A percentile compares a stretch with the other conserved stretches of the same genome.
phyloP scores from a whole-genome alignment of 2,329 filamentous ascomycete genomes.

The Calonectria honghensis region DNA sequence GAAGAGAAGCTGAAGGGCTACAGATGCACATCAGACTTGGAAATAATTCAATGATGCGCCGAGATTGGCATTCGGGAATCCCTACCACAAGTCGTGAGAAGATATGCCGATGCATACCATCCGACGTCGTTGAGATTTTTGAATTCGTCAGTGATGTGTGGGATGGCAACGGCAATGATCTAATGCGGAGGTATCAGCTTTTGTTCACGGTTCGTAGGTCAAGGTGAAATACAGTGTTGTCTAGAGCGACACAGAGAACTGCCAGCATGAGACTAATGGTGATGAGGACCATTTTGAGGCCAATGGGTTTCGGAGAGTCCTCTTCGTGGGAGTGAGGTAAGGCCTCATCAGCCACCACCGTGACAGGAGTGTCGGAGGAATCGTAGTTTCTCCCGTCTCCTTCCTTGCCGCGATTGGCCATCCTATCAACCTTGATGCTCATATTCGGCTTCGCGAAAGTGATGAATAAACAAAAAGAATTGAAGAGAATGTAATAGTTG shows the following conservation, averaged over 20 bases:
- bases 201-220: neutral
- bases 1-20: slow-evolving; percentile 54
- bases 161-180: slow-evolving; percentile 3
- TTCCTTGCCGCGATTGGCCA: neutral
- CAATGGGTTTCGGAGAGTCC: neutral
- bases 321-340: neutral
- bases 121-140: slow-evolving; percentile 28
- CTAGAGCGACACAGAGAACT: slow-evolving; percentile 17
- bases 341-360: too few relatives aligned
- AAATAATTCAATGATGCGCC: neutral
- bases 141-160: slow-evolving; percentile 23
- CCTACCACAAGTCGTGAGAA: slow-evolving; percentile 29
- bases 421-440: neutral
- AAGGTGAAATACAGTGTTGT: neutral
- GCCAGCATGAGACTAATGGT: slow-evolving; percentile 15
- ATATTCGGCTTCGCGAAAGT: neutral
- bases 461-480: neutral
- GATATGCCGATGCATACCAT: slow-evolving; percentile 34
- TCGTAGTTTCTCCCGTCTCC: neutral
- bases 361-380: too few relatives aligned
- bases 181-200: neutral
- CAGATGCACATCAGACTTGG: neutral
- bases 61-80: too few relatives aligned
- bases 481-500: neutral
- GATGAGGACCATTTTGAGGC: neutral